These are phyloP conservation scores for Apophysomyces sp. DNA, from an alignment of 371 early-diverging fungal species.

Conservation along the genomic window DNA sequence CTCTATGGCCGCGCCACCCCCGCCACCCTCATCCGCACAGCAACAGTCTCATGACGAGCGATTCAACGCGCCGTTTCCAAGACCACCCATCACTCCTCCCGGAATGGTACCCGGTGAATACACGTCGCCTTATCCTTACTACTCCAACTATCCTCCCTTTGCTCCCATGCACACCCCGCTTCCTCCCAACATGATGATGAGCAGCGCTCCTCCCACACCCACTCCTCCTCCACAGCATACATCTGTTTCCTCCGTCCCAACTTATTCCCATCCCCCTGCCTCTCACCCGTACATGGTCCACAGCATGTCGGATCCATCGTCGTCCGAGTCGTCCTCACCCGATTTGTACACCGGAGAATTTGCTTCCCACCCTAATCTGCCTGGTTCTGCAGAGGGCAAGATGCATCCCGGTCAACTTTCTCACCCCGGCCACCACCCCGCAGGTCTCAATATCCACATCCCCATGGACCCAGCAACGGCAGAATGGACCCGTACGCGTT, in stretches of 20 bases:
- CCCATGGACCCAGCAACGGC: conserved; percentile 14
- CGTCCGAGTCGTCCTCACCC: conserved; percentile 23
- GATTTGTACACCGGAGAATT: conserved; percentile 22
- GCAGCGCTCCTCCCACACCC: conserved; percentile 15
- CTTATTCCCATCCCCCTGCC: neutral
- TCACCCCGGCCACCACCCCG: neutral
- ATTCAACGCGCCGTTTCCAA: conserved; percentile 9
- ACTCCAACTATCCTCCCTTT: conserved; percentile 8
- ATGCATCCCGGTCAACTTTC: conserved; percentile 1
- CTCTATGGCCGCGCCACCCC: neutral
- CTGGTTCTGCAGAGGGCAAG: conserved; percentile 1
- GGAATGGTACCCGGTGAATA: conserved; percentile 14
- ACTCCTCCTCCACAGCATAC: conserved; percentile 16
- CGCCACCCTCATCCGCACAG: conserved; percentile 6
- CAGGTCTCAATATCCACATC: conserved; percentile 4
- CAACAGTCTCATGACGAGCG: conserved; percentile 9
- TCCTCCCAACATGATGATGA: conserved; percentile 19
- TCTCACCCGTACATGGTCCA: conserved; percentile 18
- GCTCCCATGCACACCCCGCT: conserved; percentile 5
- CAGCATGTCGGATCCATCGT: conserved; percentile 22
- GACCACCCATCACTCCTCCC: conserved; percentile 19
- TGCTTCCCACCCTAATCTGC: conserved; percentile 8
- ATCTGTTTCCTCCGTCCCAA: conserved; percentile 10
- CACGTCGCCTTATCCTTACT: conserved; percentile 10
- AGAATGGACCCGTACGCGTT: conserved; percentile 15